A percentile compares a stretch with the other conserved stretches of the same genome.
Conservation (phyloP, 352 stramenopile genomes). For the Phytophthora vignae region DNA sequence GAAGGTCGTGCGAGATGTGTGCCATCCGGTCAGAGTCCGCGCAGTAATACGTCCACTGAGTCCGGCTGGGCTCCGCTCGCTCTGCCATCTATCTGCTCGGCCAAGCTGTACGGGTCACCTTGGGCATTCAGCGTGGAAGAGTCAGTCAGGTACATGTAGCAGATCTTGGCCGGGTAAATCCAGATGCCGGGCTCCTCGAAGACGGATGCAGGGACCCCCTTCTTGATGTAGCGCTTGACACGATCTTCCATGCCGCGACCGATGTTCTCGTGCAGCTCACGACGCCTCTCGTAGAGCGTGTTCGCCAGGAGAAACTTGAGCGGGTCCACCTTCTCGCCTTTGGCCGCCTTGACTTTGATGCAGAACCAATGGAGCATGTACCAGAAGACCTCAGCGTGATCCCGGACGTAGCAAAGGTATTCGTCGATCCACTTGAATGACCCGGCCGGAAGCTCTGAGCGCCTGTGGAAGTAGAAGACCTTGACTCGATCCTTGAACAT, state of each 20-base stretch:
- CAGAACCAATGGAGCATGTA: constrained; percentile 7
- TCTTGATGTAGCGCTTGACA: neutral
- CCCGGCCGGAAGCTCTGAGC: neutral
- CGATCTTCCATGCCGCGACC: neutral
- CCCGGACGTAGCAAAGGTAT: neutral
- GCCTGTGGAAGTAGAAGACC: constrained; percentile 4
- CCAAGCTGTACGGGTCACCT: no score
- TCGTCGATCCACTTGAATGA: no score
- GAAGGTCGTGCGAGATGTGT: no score
- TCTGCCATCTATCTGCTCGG: no score
- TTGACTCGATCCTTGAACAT: constrained; percentile 4
- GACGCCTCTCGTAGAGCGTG: neutral
- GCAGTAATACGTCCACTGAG: no score
- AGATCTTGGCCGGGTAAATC: neutral
- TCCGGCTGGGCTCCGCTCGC: no score
- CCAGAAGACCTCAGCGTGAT: constrained; percentile 1
- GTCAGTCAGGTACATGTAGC: neutral
- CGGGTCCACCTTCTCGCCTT: neutral
- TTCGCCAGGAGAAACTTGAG: neutral
- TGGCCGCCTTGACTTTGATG: neutral
- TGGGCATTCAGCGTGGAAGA: no score
- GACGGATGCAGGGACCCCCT: neutral
- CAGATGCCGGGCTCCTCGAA: constrained; percentile 3
- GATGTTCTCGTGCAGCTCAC: neutral
- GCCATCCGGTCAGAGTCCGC: no score